These are phyloP conservation scores for Fusarium illudens DNA, from an alignment of 2,329 filamentous ascomycete genomes.

Conservation along the genomic window DNA sequence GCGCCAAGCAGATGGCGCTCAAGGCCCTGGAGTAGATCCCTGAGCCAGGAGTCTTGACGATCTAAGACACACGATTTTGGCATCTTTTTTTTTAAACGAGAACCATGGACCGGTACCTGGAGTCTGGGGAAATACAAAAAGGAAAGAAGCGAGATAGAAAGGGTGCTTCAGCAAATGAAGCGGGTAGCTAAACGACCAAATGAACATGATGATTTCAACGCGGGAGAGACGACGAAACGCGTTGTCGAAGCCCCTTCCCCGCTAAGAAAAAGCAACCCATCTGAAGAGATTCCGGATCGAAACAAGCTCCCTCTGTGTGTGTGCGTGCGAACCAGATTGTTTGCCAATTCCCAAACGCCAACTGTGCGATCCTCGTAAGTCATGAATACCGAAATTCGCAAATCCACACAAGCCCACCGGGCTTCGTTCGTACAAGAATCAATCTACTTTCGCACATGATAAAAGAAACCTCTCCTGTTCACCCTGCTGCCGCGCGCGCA, in stretches of 20 bases:
- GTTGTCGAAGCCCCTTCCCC: conserved; percentile 8
- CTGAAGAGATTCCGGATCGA: conserved; percentile 35
- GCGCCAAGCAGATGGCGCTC: conserved; percentile 83
- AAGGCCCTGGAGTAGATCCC: conserved; percentile 71
- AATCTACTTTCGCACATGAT: conserved; percentile 17
- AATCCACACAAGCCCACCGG: conserved; percentile 30
- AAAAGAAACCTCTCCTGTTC: background rate
- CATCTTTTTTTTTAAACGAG: conserved; percentile 3
- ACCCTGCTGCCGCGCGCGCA: conserved; percentile 4
- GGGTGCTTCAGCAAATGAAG: conserved; percentile 25
- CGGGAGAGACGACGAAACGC: conserved; percentile 19
- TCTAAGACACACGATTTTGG: background rate
- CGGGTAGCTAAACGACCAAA: conserved; percentile 35
- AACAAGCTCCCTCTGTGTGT: conserved; percentile 30
- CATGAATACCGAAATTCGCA: conserved; percentile 38
- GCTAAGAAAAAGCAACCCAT: conserved; percentile 1
- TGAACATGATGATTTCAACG: conserved; percentile 34
- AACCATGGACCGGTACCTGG: conserved; percentile 4
- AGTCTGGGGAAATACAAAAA: conserved; percentile 9
- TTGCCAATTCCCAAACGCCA: conserved; percentile 43
- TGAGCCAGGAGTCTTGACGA: conserved; percentile 30
- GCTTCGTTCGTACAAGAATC: conserved; percentile 29
- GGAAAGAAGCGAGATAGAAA: conserved; percentile 23
- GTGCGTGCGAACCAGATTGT: conserved; percentile 40
- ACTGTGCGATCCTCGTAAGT: conserved; percentile 44